Evolutionary conservation across 495 filamentous ascomycete species (phyloP).

Genomic region (Penicillium desertorum): DNA sequence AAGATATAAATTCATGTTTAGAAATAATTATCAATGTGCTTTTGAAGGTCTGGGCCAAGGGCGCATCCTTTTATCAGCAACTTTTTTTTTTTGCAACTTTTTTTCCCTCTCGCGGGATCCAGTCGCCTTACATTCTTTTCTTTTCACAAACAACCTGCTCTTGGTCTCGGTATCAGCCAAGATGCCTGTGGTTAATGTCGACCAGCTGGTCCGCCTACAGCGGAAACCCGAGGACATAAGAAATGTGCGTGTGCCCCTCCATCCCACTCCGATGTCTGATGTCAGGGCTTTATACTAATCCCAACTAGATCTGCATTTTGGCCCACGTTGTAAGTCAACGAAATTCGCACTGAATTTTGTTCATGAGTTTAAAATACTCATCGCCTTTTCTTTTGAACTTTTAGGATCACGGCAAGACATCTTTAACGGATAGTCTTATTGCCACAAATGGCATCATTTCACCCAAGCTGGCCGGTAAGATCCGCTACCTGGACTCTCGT

Average conservation of each 20-base stretch:
- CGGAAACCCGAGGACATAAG: conserved; percentile 79
- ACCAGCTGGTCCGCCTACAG: conserved; percentile 84
- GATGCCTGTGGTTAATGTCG: conserved; percentile 86
- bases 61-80: conserved; percentile 28
- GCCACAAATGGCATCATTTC: conserved; percentile 99
- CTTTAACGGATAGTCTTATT: conserved; percentile 92
- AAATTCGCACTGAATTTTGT: neutral
- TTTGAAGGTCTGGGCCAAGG: conserved; percentile 3
- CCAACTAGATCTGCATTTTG: conserved; percentile 87
- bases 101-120: conserved; percentile 15
- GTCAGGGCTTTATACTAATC: conserved; percentile 32
- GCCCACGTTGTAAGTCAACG: conserved; percentile 80
- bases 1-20: neutral
- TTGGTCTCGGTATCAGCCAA: conserved; percentile 33
- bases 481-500: conserved; percentile 94
- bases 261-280: conserved; percentile 34
- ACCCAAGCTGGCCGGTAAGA: conserved; percentile 93
- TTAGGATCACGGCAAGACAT: conserved; percentile 95
- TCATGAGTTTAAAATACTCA: conserved; percentile 3
- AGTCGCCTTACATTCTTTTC: conserved; percentile 17
- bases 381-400: neutral
- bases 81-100: conserved; percentile 23
- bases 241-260: conserved; percentile 65
- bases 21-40: neutral
- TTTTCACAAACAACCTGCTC: neutral